A percentile compares a stretch with the other conserved stretches of the same genome.
Evolutionary conservation across 768 basidiomycete species (phyloP).

Genomic region (Paxillus ammoniavirescens): DNA sequence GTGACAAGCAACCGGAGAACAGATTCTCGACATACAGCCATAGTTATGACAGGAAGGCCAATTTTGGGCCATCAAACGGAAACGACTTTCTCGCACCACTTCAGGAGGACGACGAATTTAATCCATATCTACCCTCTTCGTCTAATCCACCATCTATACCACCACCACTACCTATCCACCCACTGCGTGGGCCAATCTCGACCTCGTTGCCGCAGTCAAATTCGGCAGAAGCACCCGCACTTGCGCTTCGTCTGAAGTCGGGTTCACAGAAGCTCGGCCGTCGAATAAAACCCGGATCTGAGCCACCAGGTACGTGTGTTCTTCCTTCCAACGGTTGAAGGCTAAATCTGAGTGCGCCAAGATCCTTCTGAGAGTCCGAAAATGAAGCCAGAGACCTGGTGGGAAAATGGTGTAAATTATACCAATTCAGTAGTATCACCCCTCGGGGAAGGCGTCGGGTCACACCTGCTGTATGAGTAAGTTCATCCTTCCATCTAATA

Average conservation of each 20-base stretch:
- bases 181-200: background rate
- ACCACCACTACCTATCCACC: background rate
- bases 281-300: background rate
- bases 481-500: conserved; percentile 14
- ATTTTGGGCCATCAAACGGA: no score
- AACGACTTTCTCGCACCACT: background rate
- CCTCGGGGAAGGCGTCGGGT: conserved; percentile 36
- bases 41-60: no score
- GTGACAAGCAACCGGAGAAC: conserved; percentile 35
- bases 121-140: background rate
- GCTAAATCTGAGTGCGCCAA: background rate
- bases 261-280: background rate
- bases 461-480: conserved; percentile 45
- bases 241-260: background rate
- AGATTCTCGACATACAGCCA: no score
- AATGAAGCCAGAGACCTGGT: no score
- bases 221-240: no score
- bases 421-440: conserved; percentile 33
- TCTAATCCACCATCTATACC: background rate
- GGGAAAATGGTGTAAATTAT: background rate
- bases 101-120: background rate
- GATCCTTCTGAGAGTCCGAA: no score
- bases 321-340: no score
- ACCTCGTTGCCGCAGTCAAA: no score
- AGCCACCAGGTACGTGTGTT: background rate